Evolutionary conservation across 1,139 yeast genomes (phyloP), one percentile per base, ranked within the genome.

Genomic region (Nakaseomyces nivariensis): DNA sequence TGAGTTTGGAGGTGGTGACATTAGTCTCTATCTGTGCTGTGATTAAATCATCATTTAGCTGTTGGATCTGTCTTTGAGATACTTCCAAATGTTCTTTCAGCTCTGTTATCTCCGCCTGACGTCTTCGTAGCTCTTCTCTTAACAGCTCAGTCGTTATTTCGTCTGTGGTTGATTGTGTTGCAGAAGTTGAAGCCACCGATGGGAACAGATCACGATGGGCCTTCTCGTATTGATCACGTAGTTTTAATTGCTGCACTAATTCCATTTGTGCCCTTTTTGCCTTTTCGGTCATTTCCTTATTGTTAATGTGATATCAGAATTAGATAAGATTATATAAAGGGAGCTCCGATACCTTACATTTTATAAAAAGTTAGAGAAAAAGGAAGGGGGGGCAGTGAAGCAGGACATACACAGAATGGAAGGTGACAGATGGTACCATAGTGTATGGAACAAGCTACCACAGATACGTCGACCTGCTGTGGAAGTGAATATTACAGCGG

Each of bases 1-100:
- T 60, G n/a, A 75, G 64, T 52, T 70, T 70, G 5, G 74, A 75
- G 37, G 71, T 76, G 46, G 82, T 65, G 26, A 86, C 74, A 56
- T 84, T 85, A 54, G 79, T 76, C 63, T 85, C 94, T 48, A 88
- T 81, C 59, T 81, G 85, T 48, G 76, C 68, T 27, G 87, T 78
- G 45, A 88, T 71, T 13, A 83, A 67, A 57, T 85, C 94, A 62
- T 87, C 95, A 56, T 85, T 83, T 42, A 83, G 69, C 13, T 75
- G 68, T 56, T 82, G 88, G 26, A 81, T 72, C 11, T 81, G 75
- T 54, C 76, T 75, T 49, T 75, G 74, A 64, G 77, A 79, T 54
- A 80, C 75, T n/a, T 60, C 60, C 3, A 78, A 61, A 48, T 79
- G 82, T 46, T 76, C 73, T 11, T 52, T 47, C 48, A 61, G 48